These are phyloP conservation scores for Aspergillus pseudoterreus DNA, from an alignment of 2,329 filamentous ascomycete species.

Conservation along the genomic window DNA sequence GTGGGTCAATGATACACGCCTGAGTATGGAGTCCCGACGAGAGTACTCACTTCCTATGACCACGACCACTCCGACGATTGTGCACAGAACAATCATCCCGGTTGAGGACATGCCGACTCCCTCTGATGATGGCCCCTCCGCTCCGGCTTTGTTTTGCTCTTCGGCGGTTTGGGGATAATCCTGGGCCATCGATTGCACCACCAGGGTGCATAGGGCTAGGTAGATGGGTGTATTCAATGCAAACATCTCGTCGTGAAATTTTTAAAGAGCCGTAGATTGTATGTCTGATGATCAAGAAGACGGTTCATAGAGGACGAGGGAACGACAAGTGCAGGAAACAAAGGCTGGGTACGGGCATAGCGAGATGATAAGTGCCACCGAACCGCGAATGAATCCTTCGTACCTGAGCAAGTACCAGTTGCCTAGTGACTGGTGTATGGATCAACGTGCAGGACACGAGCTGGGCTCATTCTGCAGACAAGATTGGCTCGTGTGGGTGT, in stretches of 20 bases:
- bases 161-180: slow-evolving; percentile 12
- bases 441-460: slow-evolving; percentile 4
- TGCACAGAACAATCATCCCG: slow-evolving; percentile 19
- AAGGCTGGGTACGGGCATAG: background rate
- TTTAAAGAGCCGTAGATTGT: too few species aligned
- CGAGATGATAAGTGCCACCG: background rate
- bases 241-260: too few species aligned
- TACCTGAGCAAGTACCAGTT: background rate
- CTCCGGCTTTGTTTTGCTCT: slow-evolving; percentile 10
- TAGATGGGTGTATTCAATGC: background rate
- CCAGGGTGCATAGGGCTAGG: slow-evolving; percentile 5
- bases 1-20: background rate
- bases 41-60: slow-evolving; percentile 16
- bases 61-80: slow-evolving; percentile 17
- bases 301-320: background rate
- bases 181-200: slow-evolving; percentile 10
- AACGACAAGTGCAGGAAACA: background rate
- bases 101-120: slow-evolving; percentile 11
- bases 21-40: background rate
- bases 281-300: too few species aligned
- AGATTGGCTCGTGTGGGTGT: slow-evolving; percentile 7
- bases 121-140: slow-evolving; percentile 6
- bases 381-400: background rate
- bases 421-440: background rate
- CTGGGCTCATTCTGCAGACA: background rate